Conservation (phyloP, 208 protist species). For the Leishmania lainsoni region DNA sequence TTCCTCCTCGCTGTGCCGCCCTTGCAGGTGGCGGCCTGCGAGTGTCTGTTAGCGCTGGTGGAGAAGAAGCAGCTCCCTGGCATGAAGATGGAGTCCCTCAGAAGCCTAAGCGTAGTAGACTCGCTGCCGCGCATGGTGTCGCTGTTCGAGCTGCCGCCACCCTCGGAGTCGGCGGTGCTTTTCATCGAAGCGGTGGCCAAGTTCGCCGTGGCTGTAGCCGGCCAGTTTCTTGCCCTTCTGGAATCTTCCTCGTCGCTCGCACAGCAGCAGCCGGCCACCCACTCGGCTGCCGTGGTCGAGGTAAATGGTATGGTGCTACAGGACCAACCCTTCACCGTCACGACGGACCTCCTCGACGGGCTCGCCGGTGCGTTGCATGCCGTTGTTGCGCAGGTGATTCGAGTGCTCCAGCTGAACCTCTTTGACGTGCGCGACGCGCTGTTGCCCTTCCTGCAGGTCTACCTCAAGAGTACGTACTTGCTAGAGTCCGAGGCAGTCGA, state of each 20-base stretch:
- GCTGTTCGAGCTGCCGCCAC: slow-evolving; percentile 51
- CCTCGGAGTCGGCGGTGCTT: slow-evolving; percentile 43
- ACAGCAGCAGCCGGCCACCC: slow-evolving; percentile 3
- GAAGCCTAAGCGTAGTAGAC: slow-evolving; percentile 59
- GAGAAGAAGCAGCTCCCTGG: slow-evolving; percentile 83
- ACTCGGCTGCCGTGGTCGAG: slow-evolving; percentile 11
- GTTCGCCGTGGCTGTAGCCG: slow-evolving; percentile 54
- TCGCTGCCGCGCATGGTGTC: slow-evolving; percentile 58
- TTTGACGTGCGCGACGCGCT: slow-evolving; percentile 45
- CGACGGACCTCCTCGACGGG: slow-evolving; percentile 30
- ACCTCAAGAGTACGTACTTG: slow-evolving; percentile 63
- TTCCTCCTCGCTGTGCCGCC: slow-evolving; percentile 50
- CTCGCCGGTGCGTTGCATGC: slow-evolving; percentile 45
- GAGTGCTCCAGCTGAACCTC: slow-evolving; percentile 37
- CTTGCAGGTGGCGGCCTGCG: slow-evolving; percentile 52
- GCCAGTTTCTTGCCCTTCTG: slow-evolving; percentile 63
- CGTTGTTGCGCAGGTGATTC: slow-evolving; percentile 47
- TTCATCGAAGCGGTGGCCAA: slow-evolving; percentile 59
- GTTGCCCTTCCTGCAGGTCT: slow-evolving; percentile 57
- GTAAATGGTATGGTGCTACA: slow-evolving; percentile 30
- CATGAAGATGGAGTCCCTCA: slow-evolving; percentile 64
- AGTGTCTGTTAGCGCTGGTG: slow-evolving; percentile 64
- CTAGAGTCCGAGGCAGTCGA: slow-evolving; percentile 48
- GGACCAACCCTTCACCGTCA: slow-evolving; percentile 35
- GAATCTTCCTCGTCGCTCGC: slow-evolving; percentile 36